Evolutionary conservation across 495 filamentous ascomycete species (phyloP), one percentile per base, ranked within the genome.

Genomic region (Talaromyces adpressus): DNA sequence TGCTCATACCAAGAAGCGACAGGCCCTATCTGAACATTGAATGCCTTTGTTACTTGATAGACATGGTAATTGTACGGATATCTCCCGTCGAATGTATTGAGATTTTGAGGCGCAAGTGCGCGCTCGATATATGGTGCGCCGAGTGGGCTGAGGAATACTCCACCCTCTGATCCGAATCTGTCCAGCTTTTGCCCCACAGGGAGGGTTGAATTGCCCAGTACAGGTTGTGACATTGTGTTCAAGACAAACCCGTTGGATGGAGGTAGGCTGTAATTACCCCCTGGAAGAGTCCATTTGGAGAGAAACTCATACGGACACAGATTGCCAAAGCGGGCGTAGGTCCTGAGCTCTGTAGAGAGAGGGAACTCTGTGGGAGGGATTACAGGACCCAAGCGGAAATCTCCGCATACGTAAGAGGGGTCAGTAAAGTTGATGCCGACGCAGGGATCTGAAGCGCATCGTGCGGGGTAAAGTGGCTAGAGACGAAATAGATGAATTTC

Each of bases 1-100:
- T 87, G 84, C 20, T 80, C 82, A 68, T 84, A 87, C 80, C 78
- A 85, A 12, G 80, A 73, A 29, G 79, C 76, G 58, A 85, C 81
- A 1, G 82, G 81, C 1, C 84, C 84, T 6, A 79, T 65, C 1
- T 70, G 58, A 1, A 81, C 80, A 6, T 63, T 63, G 34, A 87
- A 73, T 2, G 72, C 68, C 66, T 72, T 73, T 0, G 63, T 68
- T 36, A 86, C 82, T 22, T 74, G 67, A 66, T 85, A 87, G 1
- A 85, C 74, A 66, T 82, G 75, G 64, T 87, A 87, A 59, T 83
- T 85, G 64, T 79, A 84, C 18, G 80, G 80, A 57, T 77, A 79
- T 11, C 72, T 71, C 1, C 69, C 68, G 36, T 72, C 70, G 27
- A 68, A 69, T 12, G 73, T 76, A 39, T 78, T 70, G 16, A 85